Base-by-base conservation (phyloP, 345 rosid species). In the Raphanus raphanistrum region DNA sequence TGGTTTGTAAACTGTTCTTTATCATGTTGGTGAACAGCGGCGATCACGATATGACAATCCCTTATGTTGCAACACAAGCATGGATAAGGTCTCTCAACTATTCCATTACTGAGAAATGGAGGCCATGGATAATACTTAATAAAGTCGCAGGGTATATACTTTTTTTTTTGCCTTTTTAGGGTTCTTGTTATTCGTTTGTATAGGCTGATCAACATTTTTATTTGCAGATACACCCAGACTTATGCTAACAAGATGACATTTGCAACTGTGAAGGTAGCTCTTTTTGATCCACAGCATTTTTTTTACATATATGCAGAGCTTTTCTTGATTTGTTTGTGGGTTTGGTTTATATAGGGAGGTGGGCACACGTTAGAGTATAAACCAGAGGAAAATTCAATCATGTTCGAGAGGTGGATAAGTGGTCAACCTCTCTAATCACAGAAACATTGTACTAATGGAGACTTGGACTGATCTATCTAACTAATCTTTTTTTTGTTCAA, bases 201-300 rank as follows among this genome's bases (percentile, higher is more conserved):
- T 28, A 28, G 31, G 31, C 31, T 28, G 31, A 28, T 28, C 31
- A 28, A 28, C 31, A 28, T 28, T 28, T 28, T 28, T 28, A 28
- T 28, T 28, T 28, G 31, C 31, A 28, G 31, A 65, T n/a, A 50
- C 13, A 57, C 35, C 28, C 15, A 1, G 0, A 48, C 55, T 57
- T 88, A 88, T 70, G 75, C 90, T 1, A 90, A 86, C 61, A 70
- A 48, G 57, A 86, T 90, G 97, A 85, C 92, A 63, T 90, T 84
- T 61, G 92, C 93, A 3, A 92, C 93, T 5, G 80, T 90, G 1
- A 92, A 90, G 82, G 97, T 70, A 64, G 70, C 8, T 12, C 26
- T 28, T 28, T 10, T 11, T 25, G 4, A 0, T 63, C 25, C 8
- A n/a, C 4, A 25, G 31, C 31, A 2, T 1, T 67, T 8, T 3